Percentiles rank a stretch among this genome's conserved stretches.
These are phyloP conservation scores for Lentinula guzmanii DNA, from an alignment of 768 basidiomycete species.

Conservation along the genomic window DNA sequence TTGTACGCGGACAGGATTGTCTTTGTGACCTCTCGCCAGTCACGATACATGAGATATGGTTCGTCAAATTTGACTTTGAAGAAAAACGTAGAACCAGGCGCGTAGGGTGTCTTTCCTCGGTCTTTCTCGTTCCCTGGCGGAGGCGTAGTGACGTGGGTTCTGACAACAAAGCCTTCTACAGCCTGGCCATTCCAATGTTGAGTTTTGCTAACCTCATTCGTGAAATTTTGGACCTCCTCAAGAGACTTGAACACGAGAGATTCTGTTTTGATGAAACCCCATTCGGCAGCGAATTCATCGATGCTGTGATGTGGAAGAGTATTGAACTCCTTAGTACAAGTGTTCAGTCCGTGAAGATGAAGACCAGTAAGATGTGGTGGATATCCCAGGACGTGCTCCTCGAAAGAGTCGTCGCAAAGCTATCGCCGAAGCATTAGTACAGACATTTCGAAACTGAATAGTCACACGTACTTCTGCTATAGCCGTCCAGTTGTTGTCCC, in stretches of 20 bases:
- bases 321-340: constrained; percentile 55
- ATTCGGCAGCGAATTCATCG: constrained; percentile 77
- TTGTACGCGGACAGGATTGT: constrained; percentile 43
- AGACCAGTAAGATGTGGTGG: constrained; percentile 79
- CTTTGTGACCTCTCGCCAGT: constrained; percentile 94
- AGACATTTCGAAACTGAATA: background rate
- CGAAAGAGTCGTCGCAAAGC: constrained; percentile 97
- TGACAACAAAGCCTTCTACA: constrained; percentile 93
- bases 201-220: constrained; percentile 53
- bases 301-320: constrained; percentile 67
- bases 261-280: constrained; percentile 84
- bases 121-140: constrained; percentile 18
- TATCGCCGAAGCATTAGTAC: constrained; percentile 22
- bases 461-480: constrained; percentile 71
- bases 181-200: constrained; percentile 82
- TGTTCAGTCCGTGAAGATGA: constrained; percentile 89
- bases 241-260: constrained; percentile 56
- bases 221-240: constrained; percentile 66
- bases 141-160: constrained; percentile 54
- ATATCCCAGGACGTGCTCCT: constrained; percentile 92
- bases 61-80: constrained; percentile 99
- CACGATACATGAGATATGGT: constrained; percentile 97
- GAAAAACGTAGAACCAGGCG: constrained; percentile 83
- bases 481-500: constrained; percentile 83
- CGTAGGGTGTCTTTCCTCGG: constrained; percentile 47